Percentiles rank a stretch among this genome's conserved stretches.
Conservation (phyloP, 2,329 filamentous ascomycete species). For the Aspergillus felis region DNA sequence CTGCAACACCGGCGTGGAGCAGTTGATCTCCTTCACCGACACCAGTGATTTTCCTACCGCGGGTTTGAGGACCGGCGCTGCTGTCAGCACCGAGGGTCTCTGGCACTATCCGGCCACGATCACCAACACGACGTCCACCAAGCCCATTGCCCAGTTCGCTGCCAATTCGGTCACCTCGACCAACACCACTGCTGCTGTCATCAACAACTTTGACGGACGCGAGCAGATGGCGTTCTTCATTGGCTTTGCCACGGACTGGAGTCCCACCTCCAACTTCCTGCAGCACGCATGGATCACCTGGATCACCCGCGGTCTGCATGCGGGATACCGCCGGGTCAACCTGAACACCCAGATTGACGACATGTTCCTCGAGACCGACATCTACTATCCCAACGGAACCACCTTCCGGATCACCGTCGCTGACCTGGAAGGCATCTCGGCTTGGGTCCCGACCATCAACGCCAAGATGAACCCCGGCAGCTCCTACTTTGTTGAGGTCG, state of each 20-base stretch:
- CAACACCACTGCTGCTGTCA: constrained; percentile 53
- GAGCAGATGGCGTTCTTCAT: constrained; percentile 63
- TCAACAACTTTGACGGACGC: constrained; percentile 55
- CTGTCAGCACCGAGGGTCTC: constrained; percentile 49
- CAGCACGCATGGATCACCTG: constrained; percentile 62
- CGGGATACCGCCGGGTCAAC: constrained; percentile 54
- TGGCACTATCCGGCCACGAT: constrained; percentile 59
- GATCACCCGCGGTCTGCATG: constrained; percentile 55
- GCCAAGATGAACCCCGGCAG: constrained; percentile 51
- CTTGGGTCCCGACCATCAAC: constrained; percentile 40
- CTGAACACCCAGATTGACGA: constrained; percentile 60
- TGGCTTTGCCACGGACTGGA: constrained; percentile 50
- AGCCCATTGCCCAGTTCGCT: constrained; percentile 52
- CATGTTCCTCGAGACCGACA: constrained; percentile 53
- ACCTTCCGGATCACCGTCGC: constrained; percentile 48
- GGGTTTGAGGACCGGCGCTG: constrained; percentile 49
- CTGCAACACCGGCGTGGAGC: constrained; percentile 48
- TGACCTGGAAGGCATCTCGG: constrained; percentile 47
- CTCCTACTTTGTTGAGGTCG: constrained; percentile 51
- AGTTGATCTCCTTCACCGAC: constrained; percentile 53
- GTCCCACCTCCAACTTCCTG: constrained; percentile 53
- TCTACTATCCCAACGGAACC: constrained; percentile 47
- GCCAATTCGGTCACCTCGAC: constrained; percentile 38
- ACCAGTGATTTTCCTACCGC: constrained; percentile 52
- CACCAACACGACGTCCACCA: constrained; percentile 51